A percentile compares a stretch with the other conserved stretches of the same genome.
Conservation (phyloP, 2,329 filamentous ascomycete genomes). For the Seiridium cupressi region DNA sequence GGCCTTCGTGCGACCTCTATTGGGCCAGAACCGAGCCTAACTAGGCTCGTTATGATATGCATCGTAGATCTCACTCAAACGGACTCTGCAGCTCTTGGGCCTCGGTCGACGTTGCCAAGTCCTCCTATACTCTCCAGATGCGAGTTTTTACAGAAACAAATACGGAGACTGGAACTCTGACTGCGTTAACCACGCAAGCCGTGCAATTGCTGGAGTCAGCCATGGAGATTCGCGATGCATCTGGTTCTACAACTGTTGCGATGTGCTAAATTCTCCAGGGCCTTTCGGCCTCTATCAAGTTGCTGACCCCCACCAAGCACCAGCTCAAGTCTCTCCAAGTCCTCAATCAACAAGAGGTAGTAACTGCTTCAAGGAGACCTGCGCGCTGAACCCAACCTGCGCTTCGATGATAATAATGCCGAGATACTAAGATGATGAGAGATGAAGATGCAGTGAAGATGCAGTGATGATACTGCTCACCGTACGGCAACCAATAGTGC, state of each 20-base stretch:
- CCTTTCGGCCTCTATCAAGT: no score
- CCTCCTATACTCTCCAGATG: neutral
- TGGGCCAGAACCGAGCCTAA: neutral
- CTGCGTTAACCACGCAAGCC: no score
- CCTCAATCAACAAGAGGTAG: no score
- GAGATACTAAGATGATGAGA: neutral
- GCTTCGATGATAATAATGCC: neutral
- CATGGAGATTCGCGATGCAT: no score
- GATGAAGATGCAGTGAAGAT: neutral
- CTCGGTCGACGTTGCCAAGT: neutral
- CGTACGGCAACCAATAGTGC: constrained; percentile 4
- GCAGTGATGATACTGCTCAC: neutral
- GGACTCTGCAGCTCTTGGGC: neutral
- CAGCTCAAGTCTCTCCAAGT: no score
- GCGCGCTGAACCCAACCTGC: neutral
- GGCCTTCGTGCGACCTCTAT: neutral
- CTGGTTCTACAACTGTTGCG: no score
- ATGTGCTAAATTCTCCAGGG: no score
- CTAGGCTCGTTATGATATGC: neutral
- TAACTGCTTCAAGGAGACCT: no score
- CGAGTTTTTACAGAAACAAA: neutral
- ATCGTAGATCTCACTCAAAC: neutral
- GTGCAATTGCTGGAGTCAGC: no score
- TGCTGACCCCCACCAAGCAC: no score
- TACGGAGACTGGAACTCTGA: no score